A percentile compares a stretch with the other conserved stretches of the same genome.
These are phyloP conservation scores for Malassezia psittaci DNA, from an alignment of 1,284 basidiomycete species.

Conservation along the genomic window DNA sequence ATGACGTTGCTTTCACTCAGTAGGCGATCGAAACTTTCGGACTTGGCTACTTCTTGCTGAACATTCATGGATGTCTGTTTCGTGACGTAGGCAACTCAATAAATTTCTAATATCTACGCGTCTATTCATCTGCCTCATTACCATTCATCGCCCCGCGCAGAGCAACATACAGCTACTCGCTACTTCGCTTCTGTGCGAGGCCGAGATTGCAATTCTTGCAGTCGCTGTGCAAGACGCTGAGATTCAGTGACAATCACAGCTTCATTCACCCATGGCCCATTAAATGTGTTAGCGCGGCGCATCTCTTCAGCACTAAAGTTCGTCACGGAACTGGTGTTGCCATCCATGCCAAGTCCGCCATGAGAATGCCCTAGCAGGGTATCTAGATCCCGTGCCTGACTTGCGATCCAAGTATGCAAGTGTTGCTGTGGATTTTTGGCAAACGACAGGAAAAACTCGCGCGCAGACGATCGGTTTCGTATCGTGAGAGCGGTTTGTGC, in stretches of 20 bases:
- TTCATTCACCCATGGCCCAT: constrained; percentile 64
- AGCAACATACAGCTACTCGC: not conserved
- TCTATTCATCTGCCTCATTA: not conserved
- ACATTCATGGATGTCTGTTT: too few relatives aligned
- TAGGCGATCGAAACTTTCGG: too few relatives aligned
- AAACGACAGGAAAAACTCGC: constrained; percentile 74
- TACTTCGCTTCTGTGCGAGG: not conserved
- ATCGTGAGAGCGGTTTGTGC: constrained; percentile 53
- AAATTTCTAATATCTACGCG: not conserved
- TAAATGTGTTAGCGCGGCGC: constrained; percentile 76
- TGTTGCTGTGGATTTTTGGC: constrained; percentile 68
- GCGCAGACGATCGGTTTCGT: constrained; percentile 72
- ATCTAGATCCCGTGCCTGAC: constrained; percentile 81
- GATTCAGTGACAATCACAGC: constrained; percentile 43
- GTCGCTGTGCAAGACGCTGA: constrained; percentile 34
- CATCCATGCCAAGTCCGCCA: constrained; percentile 7
- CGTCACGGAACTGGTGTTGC: constrained; percentile 11
- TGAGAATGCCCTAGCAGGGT: constrained; percentile 55
- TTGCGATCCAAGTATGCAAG: constrained; percentile 78
- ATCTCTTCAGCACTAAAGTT: constrained; percentile 71
- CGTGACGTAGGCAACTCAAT: too few relatives aligned
- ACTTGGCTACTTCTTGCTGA: too few relatives aligned
- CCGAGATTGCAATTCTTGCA: constrained; percentile 19
- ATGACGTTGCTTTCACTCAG: too few relatives aligned
- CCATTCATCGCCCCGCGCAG: not conserved